A percentile compares a stretch with the other conserved stretches of the same genome.
These are phyloP conservation scores for Rhododendron williamsianum DNA, from an alignment of 148 eudicot genomes.

Conservation along the genomic window DNA sequence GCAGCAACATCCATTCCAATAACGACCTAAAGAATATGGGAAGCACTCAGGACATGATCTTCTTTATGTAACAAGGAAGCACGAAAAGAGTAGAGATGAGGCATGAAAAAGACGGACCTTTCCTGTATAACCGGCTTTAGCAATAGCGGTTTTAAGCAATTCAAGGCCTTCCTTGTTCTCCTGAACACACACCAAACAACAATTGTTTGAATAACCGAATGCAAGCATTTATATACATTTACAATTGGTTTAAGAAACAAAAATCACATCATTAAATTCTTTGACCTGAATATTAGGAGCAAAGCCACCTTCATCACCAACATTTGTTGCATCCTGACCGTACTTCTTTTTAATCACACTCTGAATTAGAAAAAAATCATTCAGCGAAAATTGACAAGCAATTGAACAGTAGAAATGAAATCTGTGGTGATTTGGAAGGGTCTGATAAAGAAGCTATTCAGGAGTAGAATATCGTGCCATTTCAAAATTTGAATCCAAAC, in stretches of 20 bases:
- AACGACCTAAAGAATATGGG: conserved; percentile 50
- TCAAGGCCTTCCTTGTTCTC: conserved; percentile 99
- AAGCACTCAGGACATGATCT: background rate
- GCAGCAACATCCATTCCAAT: conserved; percentile 99
- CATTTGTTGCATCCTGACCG: conserved; percentile 98
- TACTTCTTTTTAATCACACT: conserved; percentile 97
- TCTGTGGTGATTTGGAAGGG: background rate
- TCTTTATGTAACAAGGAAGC: background rate
- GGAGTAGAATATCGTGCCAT: background rate
- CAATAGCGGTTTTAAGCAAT: conserved; percentile 91
- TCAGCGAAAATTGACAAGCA: background rate
- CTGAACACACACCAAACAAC: conserved; percentile 32
- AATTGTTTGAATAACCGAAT: conserved; percentile 1
- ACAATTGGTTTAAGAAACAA: background rate
- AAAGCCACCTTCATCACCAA: conserved; percentile 99
- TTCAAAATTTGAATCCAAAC: background rate
- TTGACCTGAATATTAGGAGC: conserved; percentile 94
- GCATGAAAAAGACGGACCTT: conserved; percentile 40
- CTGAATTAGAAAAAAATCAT: conserved; percentile 27
- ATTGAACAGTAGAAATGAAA: background rate
- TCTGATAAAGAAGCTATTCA: background rate
- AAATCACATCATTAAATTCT: background rate
- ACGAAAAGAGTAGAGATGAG: background rate
- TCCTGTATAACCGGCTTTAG: conserved; percentile 89
- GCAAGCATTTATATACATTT: background rate